phyloP scores from a whole-genome alignment of 2,329 filamentous ascomycete genomes.

The Anisogramma anomala region DNA sequence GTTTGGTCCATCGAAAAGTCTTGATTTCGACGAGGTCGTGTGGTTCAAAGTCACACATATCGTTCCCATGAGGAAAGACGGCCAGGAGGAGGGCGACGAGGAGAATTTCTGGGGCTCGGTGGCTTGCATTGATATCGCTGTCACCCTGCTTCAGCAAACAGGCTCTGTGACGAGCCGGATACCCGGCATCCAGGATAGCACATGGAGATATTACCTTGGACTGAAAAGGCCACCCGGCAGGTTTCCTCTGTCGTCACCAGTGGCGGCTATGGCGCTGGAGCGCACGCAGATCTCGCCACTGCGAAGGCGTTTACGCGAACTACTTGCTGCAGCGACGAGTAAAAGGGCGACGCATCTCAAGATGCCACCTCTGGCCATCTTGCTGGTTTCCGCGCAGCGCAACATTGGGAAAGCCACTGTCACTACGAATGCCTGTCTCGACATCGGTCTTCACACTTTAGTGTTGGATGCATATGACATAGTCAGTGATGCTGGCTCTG shows the following conservation, averaged over 20 bases:
- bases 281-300: conserved; percentile 45
- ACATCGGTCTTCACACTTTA: conserved; percentile 85
- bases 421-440: conserved; percentile 65
- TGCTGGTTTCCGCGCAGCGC: conserved; percentile 83
- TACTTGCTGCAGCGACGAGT: conserved; percentile 82
- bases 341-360: conserved; percentile 74
- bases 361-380: conserved; percentile 76
- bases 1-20: conserved; percentile 18
- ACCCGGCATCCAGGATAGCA: conserved; percentile 62
- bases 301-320: conserved; percentile 63
- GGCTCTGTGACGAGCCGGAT: conserved; percentile 75
- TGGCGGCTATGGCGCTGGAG: conserved; percentile 34
- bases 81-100: conserved; percentile 46
- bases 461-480: conserved; percentile 87
- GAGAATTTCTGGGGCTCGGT: conserved; percentile 75
- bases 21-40: conserved; percentile 52
- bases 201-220: conserved; percentile 85
- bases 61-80: conserved; percentile 38
- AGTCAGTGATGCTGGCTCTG: conserved; percentile 76
- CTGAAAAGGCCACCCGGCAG: conserved; percentile 53
- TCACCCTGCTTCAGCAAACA: conserved; percentile 82
- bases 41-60: conserved; percentile 90
- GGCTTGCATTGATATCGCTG: conserved; percentile 73
- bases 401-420: conserved; percentile 85
- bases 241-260: conserved; percentile 26